Base-by-base conservation (phyloP, 1,284 basidiomycete genomes). In the Quambalaria eucalypti region DNA sequence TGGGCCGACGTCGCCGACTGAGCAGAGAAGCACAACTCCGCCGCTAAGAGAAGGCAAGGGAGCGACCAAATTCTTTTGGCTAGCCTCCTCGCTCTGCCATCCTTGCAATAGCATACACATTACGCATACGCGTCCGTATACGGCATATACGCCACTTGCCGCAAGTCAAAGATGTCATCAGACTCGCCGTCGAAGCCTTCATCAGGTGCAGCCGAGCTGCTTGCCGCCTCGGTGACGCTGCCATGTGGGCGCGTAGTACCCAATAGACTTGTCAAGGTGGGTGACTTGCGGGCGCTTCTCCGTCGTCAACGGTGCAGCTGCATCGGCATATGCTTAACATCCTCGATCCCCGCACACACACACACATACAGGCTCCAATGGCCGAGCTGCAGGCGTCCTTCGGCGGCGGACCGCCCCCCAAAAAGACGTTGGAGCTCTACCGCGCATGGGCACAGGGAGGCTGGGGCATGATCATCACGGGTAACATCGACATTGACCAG, bases 401-500 rank as follows among this genome's bases (percentile, higher is more conserved):
- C 2, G 65, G 68, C 29, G 71, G 69, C 23, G 63, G 66, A 14
- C 60, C 64, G 6, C 71, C 69, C 12, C 68, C 62, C 46, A 46
- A 54, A 44, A 60, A 80, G 33, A 86, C 90, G 70, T 76, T 81
- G 38, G 70, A 76, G 1, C 80, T 96, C 25, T 96, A 97, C 73
- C 77, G 81, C 0, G 78, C 79, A 62, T 97, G 91, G 90, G 83
- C 84, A 0, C 73, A 79, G 36, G 83, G 85, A 3, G 81, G 81
- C 21, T 96, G 89, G 89, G 92, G 90, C 0, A 87, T 95, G 79
- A 79, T 96, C 52, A 78, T 93, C 50, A 90, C 91, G 0, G 90
- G 92, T 16, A 96, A 96, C 66, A 82, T 91, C 1, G 87, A 88
- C 64, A 84, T 96, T 29, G 83, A 84, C 46, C 68, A 72, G 0